Evolutionary conservation across 768 basidiomycete species (phyloP), one percentile per base, ranked within the genome.

Genomic region (Dentipellis sp.): DNA sequence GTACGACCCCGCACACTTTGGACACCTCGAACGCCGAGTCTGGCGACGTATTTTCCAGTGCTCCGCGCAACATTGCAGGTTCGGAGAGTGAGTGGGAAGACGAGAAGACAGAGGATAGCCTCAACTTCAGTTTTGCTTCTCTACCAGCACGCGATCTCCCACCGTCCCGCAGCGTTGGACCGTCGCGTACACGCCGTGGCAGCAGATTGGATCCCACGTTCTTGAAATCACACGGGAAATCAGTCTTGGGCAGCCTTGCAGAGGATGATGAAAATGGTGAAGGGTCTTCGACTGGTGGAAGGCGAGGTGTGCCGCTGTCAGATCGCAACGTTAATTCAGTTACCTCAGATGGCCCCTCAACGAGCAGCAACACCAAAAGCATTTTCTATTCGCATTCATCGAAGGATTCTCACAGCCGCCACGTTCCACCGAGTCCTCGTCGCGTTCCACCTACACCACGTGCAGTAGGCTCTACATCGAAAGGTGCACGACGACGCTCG

Each of bases 71-170:
- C 36, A 16, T 54, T 1, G 78, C 82, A 48, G 77, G 82, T 6
- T 89, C 87, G 5, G 89, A 91, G 62, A 90, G 86, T 67, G 90
- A 93, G 56, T 92, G 91, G 90, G 90, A 92, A 69, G 89, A 92
- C 65, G 89, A 91, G 65, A 87, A 80, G 71, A 88, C 86, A 1
- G 89, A 93, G 8, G 88, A 89, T 51, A 88, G 85, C 65, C 65
- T 87, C 62, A 80, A 75, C 60, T 56, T 83, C 58, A 82, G 76
- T 65, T 76, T 82, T 65, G 58, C 73, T 55, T 71, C 78, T 6
- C 54, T 58, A 52, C 62, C 17, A 34, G 58, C 45, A 57, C 62
- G n/a, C 23, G 50, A 49, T 53, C 21, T 60, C 16, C 58, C 60
- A 16, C 58, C 59, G 10, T 58, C 51, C 9, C 52, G 56, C 10